phyloP scores from a whole-genome alignment of 805 yeast species.

The Wickerhamomyces silvicola region DNA sequence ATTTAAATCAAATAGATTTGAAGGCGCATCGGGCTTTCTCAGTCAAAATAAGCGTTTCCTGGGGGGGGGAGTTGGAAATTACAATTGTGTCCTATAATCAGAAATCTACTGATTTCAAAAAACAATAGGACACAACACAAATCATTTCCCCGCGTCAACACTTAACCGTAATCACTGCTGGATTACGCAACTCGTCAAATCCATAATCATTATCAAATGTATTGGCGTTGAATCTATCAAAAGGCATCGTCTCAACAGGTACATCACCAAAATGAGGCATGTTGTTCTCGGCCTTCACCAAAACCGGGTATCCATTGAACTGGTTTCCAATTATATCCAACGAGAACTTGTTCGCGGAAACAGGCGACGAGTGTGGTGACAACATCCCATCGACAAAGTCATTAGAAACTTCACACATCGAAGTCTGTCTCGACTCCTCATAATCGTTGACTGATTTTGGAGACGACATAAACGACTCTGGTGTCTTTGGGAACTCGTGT shows the following conservation, averaged over 20 bases:
- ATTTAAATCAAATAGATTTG: constrained; percentile 25
- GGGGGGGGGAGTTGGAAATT: constrained; percentile 11
- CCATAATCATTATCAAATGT: constrained; percentile 26
- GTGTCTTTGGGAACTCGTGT: constrained; percentile 21
- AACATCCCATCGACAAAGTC: constrained; percentile 1
- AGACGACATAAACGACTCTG: constrained; percentile 18
- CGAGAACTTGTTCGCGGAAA: constrained; percentile 17
- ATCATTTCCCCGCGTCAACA: not conserved
- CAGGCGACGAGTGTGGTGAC: constrained; percentile 12
- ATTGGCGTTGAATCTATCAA: constrained; percentile 16
- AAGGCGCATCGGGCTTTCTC: constrained; percentile 29
- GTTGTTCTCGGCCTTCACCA: constrained; percentile 4
- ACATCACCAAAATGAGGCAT: constrained; percentile 3
- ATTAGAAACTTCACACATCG: not conserved
- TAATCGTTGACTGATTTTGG: constrained; percentile 11
- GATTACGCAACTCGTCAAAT: constrained; percentile 39
- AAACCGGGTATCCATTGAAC: too few relatives aligned
- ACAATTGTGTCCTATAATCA: constrained; percentile 5
- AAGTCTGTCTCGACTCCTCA: constrained; percentile 8
- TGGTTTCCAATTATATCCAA: constrained; percentile 19
- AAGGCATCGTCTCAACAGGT: constrained; percentile 10
- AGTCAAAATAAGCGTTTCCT: too few relatives aligned
- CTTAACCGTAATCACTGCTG: constrained; percentile 34
- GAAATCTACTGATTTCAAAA: constrained; percentile 4
- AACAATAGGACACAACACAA: constrained; percentile 3